Evolutionary conservation across 768 basidiomycete genomes (phyloP).

Genomic region (Termitomyces sp.): DNA sequence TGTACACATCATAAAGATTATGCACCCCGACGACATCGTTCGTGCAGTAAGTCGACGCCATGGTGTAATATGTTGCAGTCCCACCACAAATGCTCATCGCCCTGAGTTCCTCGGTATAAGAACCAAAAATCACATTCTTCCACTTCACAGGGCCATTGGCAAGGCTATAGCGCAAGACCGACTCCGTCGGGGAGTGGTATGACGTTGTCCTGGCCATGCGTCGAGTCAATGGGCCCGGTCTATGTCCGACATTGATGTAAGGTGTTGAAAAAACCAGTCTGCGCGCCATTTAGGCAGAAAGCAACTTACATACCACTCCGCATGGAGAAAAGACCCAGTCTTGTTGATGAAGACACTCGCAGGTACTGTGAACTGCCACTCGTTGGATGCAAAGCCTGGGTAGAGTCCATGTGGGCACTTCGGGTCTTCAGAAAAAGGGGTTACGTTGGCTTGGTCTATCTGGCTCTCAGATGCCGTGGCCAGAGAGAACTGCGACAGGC

Average conservation of each 20-base stretch:
- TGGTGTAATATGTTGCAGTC: slow-evolving; percentile 4
- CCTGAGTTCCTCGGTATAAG: slow-evolving; percentile 12
- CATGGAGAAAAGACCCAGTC: slow-evolving; percentile 9
- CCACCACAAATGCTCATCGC: slow-evolving; percentile 14
- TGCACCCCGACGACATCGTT: neutral
- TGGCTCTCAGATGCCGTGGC: neutral
- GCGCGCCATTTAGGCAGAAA: neutral
- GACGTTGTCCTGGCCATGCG: slow-evolving; percentile 13
- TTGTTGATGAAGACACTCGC: neutral
- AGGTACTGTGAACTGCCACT: slow-evolving; percentile 4
- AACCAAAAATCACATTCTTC: neutral
- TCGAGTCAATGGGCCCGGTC: slow-evolving; percentile 8
- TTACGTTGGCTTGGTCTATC: neutral
- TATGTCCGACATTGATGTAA: neutral
- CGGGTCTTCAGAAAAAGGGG: neutral
- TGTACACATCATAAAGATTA: neutral
- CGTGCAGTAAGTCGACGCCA: slow-evolving; percentile 9
- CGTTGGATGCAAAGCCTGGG: slow-evolving; percentile 4
- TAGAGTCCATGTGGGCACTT: slow-evolving; percentile 1
- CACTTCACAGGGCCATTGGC: neutral
- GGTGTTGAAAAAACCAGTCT: no score
- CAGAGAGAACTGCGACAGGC: neutral
- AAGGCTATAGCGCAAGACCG: neutral
- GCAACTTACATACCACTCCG: slow-evolving; percentile 14
- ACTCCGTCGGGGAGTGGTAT: slow-evolving; percentile 1